Evolutionary conservation across 108 stramenopile species (phyloP).

Genomic region (Pinguiococcus pyrenoidosus): DNA sequence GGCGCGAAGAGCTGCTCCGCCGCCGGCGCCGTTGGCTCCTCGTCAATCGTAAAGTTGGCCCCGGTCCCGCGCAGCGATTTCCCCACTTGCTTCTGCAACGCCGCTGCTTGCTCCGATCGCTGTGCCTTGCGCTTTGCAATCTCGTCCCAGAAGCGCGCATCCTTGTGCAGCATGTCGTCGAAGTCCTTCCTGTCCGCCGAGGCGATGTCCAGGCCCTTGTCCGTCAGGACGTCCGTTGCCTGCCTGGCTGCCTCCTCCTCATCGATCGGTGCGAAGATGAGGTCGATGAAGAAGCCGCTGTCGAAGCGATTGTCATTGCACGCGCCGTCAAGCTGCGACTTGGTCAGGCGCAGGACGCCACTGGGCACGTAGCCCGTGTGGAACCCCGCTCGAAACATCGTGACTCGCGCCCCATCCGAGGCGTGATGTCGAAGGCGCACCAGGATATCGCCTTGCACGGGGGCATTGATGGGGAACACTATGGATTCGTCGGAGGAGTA

Average conservation of each 20-base stretch:
- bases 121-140: constrained; percentile 7
- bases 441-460: constrained; percentile 71
- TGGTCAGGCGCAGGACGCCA: constrained; percentile 74
- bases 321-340: constrained; percentile 83
- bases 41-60: too few species aligned
- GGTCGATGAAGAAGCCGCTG: constrained; percentile 80
- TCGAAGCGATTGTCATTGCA: constrained; percentile 66
- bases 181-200: too few species aligned
- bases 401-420: constrained; percentile 51
- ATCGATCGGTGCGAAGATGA: constrained; percentile 68
- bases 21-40: too few species aligned
- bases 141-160: constrained; percentile 37
- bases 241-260: neutral
- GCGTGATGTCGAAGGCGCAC: constrained; percentile 77
- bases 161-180: constrained; percentile 29
- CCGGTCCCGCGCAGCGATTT: too few species aligned
- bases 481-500: neutral
- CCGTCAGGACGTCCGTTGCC: too few species aligned
- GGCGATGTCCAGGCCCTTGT: too few species aligned
- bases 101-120: neutral
- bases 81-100: too few species aligned
- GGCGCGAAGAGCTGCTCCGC: too few species aligned
- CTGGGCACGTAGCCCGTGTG: constrained; percentile 86
- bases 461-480: neutral
- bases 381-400: constrained; percentile 91